phyloP scores from a whole-genome alignment of 495 filamentous ascomycete species.

The Barbatosphaeria neglecta region DNA sequence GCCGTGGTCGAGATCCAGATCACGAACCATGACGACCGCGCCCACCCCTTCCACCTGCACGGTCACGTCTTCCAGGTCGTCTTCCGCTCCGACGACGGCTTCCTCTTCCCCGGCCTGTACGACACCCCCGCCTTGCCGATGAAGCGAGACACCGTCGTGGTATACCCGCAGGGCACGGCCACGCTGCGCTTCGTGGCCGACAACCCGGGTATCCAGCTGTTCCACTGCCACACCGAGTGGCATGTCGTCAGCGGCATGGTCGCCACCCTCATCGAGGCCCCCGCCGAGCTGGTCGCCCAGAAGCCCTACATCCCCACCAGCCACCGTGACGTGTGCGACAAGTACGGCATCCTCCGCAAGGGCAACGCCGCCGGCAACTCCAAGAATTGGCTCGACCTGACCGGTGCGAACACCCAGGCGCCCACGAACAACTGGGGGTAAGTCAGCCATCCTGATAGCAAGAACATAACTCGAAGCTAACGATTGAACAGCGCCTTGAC shows the following conservation, averaged over 20 bases:
- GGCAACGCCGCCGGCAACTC: conserved; percentile 63
- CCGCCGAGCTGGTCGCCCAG: conserved; percentile 30
- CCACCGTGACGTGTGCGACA: conserved; percentile 40
- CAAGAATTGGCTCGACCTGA: conserved; percentile 42
- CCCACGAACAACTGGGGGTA: not conserved
- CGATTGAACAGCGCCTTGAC: not conserved
- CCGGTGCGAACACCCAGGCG: conserved; percentile 17
- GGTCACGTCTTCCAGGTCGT: conserved; percentile 62
- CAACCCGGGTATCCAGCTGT: conserved; percentile 43
- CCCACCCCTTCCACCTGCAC: conserved; percentile 31
- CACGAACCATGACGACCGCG: conserved; percentile 55
- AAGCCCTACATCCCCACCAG: conserved; percentile 41
- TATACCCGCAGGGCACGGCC: conserved; percentile 19
- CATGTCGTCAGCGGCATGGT: conserved; percentile 39
- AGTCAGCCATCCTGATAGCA: not conserved
- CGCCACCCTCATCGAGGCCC: conserved; percentile 52
- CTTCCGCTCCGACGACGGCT: conserved; percentile 19
- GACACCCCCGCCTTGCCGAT: conserved; percentile 30
- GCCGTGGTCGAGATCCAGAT: conserved; percentile 57
- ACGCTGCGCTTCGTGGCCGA: conserved; percentile 27
- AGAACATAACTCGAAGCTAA: not conserved
- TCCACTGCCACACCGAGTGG: conserved; percentile 46
- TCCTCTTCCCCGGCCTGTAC: conserved; percentile 39
- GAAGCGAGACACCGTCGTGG: conserved; percentile 37
- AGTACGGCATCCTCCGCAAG: conserved; percentile 22